phyloP scores from a whole-genome alignment of 148 eudicot species.

The Heliosperma pusillum region DNA sequence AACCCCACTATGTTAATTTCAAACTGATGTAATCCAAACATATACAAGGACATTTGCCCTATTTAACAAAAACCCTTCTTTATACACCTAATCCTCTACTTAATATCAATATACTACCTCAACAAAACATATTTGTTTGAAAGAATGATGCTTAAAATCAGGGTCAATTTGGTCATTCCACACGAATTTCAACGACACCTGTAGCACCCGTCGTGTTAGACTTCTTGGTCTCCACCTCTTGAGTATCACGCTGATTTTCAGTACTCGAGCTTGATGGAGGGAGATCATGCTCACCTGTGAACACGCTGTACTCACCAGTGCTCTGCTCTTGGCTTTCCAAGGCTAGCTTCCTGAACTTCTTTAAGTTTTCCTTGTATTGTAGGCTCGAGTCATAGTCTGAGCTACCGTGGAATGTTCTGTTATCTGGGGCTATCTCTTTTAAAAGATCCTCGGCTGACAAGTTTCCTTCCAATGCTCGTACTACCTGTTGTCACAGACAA shows the following conservation, averaged over 20 bases:
- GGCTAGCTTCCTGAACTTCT: conserved; percentile 62
- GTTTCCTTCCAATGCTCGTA: conserved; percentile 76
- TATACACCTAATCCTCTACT: conserved; percentile 26
- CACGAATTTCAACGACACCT: conserved; percentile 33
- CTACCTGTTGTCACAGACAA: conserved; percentile 42
- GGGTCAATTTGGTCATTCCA: conserved; percentile 23
- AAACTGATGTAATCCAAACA: conserved; percentile 15
- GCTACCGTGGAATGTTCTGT: conserved; percentile 48
- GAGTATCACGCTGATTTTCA: conserved; percentile 41
- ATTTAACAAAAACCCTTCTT: conserved; percentile 17
- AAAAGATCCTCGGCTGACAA: conserved; percentile 53
- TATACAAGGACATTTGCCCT: conserved; percentile 27
- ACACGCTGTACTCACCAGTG: conserved; percentile 54
- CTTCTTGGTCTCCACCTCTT: conserved; percentile 32
- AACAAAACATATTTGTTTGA: conserved; percentile 8
- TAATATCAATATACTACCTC: conserved; percentile 5
- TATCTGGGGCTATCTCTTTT: conserved; percentile 45
- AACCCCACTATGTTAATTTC: conserved; percentile 14
- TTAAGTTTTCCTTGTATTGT: conserved; percentile 62
- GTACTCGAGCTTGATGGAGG: conserved; percentile 72
- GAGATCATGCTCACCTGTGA: conserved; percentile 50
- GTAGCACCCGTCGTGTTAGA: conserved; percentile 13
- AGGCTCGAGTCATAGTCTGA: conserved; percentile 54
- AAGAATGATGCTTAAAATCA: conserved; percentile 23
- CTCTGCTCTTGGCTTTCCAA: conserved; percentile 47